Evolutionary conservation across 1,139 yeast species (phyloP), one percentile per base, ranked within the genome.

Genomic region (Debaryomyces udenii): DNA sequence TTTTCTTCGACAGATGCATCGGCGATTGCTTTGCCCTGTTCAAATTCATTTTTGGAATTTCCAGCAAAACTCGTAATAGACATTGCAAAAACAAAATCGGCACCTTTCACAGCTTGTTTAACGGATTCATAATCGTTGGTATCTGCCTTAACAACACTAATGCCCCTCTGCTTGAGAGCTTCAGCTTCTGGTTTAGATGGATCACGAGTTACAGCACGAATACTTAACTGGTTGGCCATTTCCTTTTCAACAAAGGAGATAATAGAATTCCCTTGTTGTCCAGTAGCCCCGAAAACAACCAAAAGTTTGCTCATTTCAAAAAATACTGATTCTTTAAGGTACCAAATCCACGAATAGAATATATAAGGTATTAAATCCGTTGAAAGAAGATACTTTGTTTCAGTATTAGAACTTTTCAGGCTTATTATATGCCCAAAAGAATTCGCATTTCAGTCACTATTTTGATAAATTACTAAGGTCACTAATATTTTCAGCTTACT

Each of bases 251-350:
- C 46, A 31, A 32, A 31, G 5, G 40, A 28, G 9, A 42, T 29
- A 13, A 44, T 34, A n/a, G 50, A 45, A 14, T 44, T 38, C 27
- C 50, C 50, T 26, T 47, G 50, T 2, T 41, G 40, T 17, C 48
- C 48, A 10, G 49, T 43, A 22, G 48, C 48, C 2, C 48, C 47
- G 33, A 47, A 43, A 13, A 47, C 47, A 18, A 32, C 40, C 16
- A 43, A 23, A n/a, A 43, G 4, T 15, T 40, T 40, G 20, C 43
- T 40, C 46, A 43, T 43, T 20, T 37, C 16, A n/a, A n/a, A n/a
- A n/a, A n/a, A n/a, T n/a, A n/a, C n/a, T n/a, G n/a, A n/a, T n/a
- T n/a, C n/a, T n/a, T n/a, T n/a, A n/a, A n/a, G n/a, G n/a, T n/a
- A n/a, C n/a, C n/a, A n/a, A n/a, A n/a, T n/a, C n/a, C n/a, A n/a